These are phyloP conservation scores for Penicillium sp. DNA, from an alignment of 2,329 filamentous ascomycete species.

Conservation along the genomic window DNA sequence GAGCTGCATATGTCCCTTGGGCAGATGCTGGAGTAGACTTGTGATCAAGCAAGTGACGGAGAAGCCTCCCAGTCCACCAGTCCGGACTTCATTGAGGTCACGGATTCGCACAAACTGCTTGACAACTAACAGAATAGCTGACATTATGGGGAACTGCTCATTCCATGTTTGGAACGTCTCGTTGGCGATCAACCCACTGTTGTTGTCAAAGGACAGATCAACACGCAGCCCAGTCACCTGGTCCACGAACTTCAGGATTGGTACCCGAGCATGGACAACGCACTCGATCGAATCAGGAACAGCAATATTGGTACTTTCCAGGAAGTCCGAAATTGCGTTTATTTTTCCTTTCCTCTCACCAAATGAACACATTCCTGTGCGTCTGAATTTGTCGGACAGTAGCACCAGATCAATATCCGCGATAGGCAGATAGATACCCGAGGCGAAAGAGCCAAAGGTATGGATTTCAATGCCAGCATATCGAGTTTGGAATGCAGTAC, in stretches of 20 bases:
- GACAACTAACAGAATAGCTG: constrained; percentile 77
- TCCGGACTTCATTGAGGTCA: constrained; percentile 85
- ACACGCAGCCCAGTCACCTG: constrained; percentile 74
- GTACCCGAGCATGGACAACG: constrained; percentile 76
- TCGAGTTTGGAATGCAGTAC: constrained; percentile 56
- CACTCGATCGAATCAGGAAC: constrained; percentile 62
- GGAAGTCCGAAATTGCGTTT: constrained; percentile 60
- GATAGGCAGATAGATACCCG: constrained; percentile 72
- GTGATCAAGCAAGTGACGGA: constrained; percentile 91
- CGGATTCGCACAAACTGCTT: constrained; percentile 93
- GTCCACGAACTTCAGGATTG: constrained; percentile 89
- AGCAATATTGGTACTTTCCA: constrained; percentile 59
- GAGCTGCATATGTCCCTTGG: constrained; percentile 63
- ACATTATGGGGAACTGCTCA: constrained; percentile 75
- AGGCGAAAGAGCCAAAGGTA: constrained; percentile 91
- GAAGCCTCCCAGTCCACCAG: constrained; percentile 89
- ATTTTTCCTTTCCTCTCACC: constrained; percentile 56
- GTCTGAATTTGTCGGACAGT: constrained; percentile 61
- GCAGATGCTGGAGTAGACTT: constrained; percentile 79
- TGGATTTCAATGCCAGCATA: constrained; percentile 64
- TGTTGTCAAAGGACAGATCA: constrained; percentile 93
- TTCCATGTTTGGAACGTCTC: constrained; percentile 81
- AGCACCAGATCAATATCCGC: constrained; percentile 95
- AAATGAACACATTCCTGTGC: constrained; percentile 51
- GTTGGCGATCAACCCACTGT: constrained; percentile 75